Evolutionary conservation across 352 stramenopile species (phyloP).

Genomic region (Globisporangium emineosum): DNA sequence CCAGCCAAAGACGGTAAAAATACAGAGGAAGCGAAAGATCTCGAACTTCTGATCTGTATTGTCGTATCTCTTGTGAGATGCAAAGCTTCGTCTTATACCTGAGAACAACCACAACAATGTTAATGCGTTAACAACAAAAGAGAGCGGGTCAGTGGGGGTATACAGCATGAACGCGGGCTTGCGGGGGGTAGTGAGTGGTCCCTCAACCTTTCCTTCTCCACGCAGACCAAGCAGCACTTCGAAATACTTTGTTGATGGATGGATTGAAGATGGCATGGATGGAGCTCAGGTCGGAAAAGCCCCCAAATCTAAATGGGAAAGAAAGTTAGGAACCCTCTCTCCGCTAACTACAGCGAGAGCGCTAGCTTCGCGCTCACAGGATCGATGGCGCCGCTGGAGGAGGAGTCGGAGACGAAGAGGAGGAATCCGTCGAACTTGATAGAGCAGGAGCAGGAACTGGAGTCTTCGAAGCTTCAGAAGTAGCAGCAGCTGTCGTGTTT

Average conservation of each 20-base stretch:
- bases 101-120: too few relatives aligned
- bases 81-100: too few relatives aligned
- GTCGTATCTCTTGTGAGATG: too few relatives aligned
- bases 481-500: background rate
- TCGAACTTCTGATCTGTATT: background rate
- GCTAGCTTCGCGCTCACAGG: slow-evolving; percentile 10
- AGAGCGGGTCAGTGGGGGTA: too few relatives aligned
- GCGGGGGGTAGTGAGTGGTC: too few relatives aligned
- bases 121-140: too few relatives aligned
- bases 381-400: slow-evolving; percentile 10
- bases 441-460: background rate
- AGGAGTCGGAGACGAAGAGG: background rate
- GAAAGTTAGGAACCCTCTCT: background rate
- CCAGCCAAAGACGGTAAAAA: background rate
- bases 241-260: slow-evolving; percentile 2
- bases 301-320: slow-evolving; percentile 7
- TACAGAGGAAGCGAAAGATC: background rate
- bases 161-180: too few relatives aligned
- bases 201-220: background rate
- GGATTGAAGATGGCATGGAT: background rate
- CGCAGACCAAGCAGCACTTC: background rate
- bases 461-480: background rate
- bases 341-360: slow-evolving; percentile 2
- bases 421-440: background rate
- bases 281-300: background rate